Evolutionary conservation across 2,329 filamentous ascomycete species (phyloP).

Genomic region (Beauveria pseudobassiana): DNA sequence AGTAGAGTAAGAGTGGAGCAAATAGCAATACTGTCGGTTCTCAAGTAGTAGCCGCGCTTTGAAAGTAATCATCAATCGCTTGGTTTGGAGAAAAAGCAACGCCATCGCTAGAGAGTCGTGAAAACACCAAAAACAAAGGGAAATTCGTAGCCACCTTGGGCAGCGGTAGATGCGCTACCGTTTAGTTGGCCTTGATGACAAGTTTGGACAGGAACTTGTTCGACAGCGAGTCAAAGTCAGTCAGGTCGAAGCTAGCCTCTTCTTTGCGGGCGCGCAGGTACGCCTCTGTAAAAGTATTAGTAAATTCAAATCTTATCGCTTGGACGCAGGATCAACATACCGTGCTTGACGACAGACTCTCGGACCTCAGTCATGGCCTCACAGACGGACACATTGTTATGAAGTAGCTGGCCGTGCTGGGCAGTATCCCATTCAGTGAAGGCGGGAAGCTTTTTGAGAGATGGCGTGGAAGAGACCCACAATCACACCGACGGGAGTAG

Average conservation of each 20-base stretch:
- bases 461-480: slow-evolving; percentile 96
- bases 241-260: slow-evolving; percentile 76
- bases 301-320: neutral
- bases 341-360: slow-evolving; percentile 86
- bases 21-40: slow-evolving; percentile 17
- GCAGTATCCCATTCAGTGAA: slow-evolving; percentile 91
- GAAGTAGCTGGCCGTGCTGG: slow-evolving; percentile 83
- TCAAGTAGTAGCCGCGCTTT: slow-evolving; percentile 8
- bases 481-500: slow-evolving; percentile 89
- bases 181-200: slow-evolving; percentile 85
- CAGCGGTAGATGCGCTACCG: slow-evolving; percentile 2
- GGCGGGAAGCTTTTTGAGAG: slow-evolving; percentile 89
- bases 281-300: slow-evolving; percentile 50
- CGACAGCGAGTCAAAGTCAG: slow-evolving; percentile 89
- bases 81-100: slow-evolving; percentile 5
- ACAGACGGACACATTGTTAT: slow-evolving; percentile 87
- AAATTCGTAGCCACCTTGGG: slow-evolving; percentile 6
- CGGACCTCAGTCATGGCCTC: slow-evolving; percentile 95
- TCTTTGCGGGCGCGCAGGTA: slow-evolving; percentile 71
- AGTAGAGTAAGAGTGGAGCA: slow-evolving; percentile 24
- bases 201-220: slow-evolving; percentile 97
- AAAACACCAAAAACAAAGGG: slow-evolving; percentile 17
- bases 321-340: slow-evolving; percentile 46
- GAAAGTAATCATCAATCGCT: slow-evolving; percentile 9
- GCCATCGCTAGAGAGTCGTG: slow-evolving; percentile 19